These are phyloP conservation scores for Cladophialophora psammophila DNA, from an alignment of 2,329 filamentous ascomycete genomes.

Conservation along the genomic window DNA sequence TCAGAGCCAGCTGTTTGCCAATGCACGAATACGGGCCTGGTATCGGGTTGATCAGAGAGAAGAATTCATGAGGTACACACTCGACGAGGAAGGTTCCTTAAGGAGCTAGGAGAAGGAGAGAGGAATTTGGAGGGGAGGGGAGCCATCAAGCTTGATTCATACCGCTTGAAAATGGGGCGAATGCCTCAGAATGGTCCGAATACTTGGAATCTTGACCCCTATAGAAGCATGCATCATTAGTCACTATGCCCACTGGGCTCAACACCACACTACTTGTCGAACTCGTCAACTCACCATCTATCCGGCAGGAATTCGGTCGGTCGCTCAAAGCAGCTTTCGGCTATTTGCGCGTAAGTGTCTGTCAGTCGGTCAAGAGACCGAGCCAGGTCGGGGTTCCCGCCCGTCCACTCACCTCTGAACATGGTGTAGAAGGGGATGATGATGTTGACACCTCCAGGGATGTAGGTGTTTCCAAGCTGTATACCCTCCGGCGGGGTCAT, in stretches of 20 bases:
- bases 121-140: no score
- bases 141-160: no score
- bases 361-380: constrained; percentile 29
- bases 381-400: no score
- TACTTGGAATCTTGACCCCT: no score
- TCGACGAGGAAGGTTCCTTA: no score
- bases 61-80: no score
- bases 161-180: constrained; percentile 45
- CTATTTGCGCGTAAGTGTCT: constrained; percentile 18
- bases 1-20: constrained; percentile 42
- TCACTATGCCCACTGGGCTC: constrained; percentile 44
- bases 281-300: constrained; percentile 44
- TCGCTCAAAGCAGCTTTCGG: constrained; percentile 40
- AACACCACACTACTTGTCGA: constrained; percentile 24
- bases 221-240: no score
- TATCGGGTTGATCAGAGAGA: no score
- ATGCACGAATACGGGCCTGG: constrained; percentile 39
- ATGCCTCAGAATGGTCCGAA: constrained; percentile 33
- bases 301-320: constrained; percentile 48
- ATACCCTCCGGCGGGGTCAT: constrained; percentile 48
- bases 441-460: neutral
- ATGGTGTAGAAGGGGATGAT: constrained; percentile 4
- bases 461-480: neutral
- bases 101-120: no score
- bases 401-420: constrained; percentile 6